Percentiles rank a stretch among this genome's conserved stretches.
These are phyloP conservation scores for Melastoma candidum DNA, from an alignment of 441 rosid genomes.

Conservation along the genomic window DNA sequence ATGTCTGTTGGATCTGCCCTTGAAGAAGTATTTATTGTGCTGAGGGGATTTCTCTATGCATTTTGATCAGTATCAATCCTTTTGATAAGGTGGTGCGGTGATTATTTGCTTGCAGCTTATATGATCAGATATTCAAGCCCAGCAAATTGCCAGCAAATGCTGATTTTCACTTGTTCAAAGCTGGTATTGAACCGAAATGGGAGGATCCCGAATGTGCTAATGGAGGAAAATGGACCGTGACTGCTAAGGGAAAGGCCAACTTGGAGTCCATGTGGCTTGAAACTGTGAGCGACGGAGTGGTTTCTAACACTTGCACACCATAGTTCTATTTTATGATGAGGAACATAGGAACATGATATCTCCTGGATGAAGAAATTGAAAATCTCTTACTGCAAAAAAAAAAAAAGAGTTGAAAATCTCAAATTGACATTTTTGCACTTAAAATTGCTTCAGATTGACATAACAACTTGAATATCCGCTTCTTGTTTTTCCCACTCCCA, in stretches of 20 bases:
- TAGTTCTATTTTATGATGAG: no score
- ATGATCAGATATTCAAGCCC: conserved; percentile 64
- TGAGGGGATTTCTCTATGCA: neutral
- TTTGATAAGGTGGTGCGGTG: neutral
- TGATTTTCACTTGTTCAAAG: conserved; percentile 57
- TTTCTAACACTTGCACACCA: no score
- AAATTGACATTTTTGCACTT: no score
- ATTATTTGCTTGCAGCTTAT: conserved; percentile 41
- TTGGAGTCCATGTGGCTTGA: conserved; percentile 55
- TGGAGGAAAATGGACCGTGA: conserved; percentile 66
- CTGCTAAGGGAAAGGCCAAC: conserved; percentile 27
- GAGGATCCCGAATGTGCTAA: conserved; percentile 65
- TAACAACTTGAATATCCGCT: neutral
- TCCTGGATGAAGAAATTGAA: no score
- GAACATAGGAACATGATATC: no score
- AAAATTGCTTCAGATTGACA: no score
- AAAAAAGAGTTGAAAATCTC: no score
- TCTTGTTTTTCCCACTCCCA: conserved; percentile 4
- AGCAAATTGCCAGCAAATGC: conserved; percentile 35
- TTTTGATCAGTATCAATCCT: neutral
- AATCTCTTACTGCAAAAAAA: no score
- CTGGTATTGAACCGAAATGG: conserved; percentile 65
- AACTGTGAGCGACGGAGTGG: conserved; percentile 26
- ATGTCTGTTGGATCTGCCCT: neutral
- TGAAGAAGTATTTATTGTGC: neutral